Evolutionary conservation across 192 early-diverging fungal genomes (phyloP).

Genomic region (Gaertneriomyces semiglobifer): DNA sequence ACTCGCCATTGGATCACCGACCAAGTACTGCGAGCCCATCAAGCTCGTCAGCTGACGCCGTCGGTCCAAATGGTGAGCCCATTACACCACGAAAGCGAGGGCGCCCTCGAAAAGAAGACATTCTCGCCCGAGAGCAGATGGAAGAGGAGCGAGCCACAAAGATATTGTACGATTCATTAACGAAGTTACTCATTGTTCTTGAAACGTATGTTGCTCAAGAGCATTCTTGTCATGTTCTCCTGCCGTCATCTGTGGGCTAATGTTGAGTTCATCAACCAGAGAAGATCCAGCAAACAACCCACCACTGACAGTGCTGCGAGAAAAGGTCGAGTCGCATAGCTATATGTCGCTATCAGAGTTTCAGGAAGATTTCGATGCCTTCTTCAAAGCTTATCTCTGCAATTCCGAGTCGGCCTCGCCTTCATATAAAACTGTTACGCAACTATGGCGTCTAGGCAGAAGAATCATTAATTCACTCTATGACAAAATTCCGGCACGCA

Average conservation of each 20-base stretch:
- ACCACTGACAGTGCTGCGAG: background rate
- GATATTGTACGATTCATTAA: conserved; percentile 11
- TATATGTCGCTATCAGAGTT: conserved; percentile 12
- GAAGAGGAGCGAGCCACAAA: background rate
- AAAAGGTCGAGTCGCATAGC: conserved; percentile 3
- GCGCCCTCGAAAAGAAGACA: background rate
- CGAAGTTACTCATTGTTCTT: conserved; percentile 22
- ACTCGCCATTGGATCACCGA: too few relatives aligned
- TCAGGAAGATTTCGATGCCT: conserved; percentile 24
- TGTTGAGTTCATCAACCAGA: conserved; percentile 4
- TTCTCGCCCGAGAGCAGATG: background rate
- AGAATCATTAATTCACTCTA: conserved; percentile 25
- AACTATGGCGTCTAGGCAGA: conserved; percentile 15
- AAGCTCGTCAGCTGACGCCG: too few relatives aligned
- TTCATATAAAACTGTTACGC: conserved; percentile 4
- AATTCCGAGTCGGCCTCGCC: background rate
- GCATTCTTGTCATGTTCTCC: too few relatives aligned
- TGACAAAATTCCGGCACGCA: conserved; percentile 7
- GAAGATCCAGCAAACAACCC: conserved; percentile 27
- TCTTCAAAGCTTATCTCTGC: conserved; percentile 14
- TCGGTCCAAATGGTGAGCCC: background rate
- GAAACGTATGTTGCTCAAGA: conserved; percentile 6
- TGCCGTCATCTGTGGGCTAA: too few relatives aligned
- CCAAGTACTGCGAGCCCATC: too few relatives aligned
- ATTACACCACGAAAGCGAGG: conserved; percentile 6